Conservation (phyloP, 306 rosid species). For the Cucurbita maxima region DNA sequence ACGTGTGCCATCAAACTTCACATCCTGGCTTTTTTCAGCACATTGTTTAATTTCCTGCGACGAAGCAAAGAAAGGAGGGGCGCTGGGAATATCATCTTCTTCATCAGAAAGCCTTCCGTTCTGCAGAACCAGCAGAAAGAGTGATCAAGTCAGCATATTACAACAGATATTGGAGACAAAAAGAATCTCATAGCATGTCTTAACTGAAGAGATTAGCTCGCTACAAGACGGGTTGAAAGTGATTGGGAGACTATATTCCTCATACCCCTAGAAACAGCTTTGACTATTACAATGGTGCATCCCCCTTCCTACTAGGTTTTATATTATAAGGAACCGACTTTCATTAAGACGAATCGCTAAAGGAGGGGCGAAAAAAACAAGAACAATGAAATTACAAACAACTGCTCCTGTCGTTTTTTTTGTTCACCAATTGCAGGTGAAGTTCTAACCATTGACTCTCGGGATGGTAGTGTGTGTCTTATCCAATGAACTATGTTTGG, state of each 20-base stretch:
- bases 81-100: constrained; percentile 62
- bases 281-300: neutral
- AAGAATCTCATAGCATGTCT: neutral
- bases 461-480: too few species aligned
- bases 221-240: neutral
- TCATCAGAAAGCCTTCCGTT: constrained; percentile 48
- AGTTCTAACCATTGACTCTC: too few species aligned
- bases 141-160: constrained; percentile 4
- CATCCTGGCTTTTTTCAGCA: constrained; percentile 22
- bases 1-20: constrained; percentile 17
- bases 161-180: neutral
- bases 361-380: neutral
- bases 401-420: neutral
- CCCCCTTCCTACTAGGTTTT: neutral
- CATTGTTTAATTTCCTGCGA: constrained; percentile 43
- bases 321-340: neutral
- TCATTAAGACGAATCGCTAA: neutral
- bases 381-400: neutral
- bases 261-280: neutral
- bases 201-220: neutral
- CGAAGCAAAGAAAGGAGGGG: constrained; percentile 65
- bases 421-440: too few species aligned
- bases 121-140: constrained; percentile 24
- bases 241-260: neutral
- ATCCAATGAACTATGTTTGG: too few species aligned